These are phyloP conservation scores for Podila epigama DNA, from an alignment of 192 early-diverging fungal species.

Conservation along the genomic window DNA sequence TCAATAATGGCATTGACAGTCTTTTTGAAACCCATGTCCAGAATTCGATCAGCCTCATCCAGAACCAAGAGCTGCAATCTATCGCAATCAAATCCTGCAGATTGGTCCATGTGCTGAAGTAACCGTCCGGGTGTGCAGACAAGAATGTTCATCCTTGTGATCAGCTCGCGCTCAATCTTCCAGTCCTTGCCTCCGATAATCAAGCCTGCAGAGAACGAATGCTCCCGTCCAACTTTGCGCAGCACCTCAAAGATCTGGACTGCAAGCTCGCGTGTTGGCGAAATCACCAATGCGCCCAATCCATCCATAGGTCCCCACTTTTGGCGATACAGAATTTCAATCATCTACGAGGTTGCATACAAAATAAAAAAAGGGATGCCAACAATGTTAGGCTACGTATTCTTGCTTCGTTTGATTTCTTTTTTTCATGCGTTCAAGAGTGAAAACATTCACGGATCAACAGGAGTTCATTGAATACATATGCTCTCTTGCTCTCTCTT, in stretches of 20 bases:
- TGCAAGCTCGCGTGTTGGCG: slow-evolving; percentile 85
- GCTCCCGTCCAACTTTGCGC: slow-evolving; percentile 72
- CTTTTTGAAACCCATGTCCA: slow-evolving; percentile 89
- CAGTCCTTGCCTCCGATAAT: slow-evolving; percentile 96
- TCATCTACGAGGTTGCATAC: too few relatives aligned
- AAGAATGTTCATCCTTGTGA: slow-evolving; percentile 83
- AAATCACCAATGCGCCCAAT: slow-evolving; percentile 81
- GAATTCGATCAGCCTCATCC: slow-evolving; percentile 87
- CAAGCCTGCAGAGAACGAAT: slow-evolving; percentile 90
- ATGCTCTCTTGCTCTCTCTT: too few relatives aligned
- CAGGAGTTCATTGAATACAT: too few relatives aligned
- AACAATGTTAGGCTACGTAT: neutral
- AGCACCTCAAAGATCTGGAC: slow-evolving; percentile 95
- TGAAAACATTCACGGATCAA: too few relatives aligned
- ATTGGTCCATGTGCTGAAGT: slow-evolving; percentile 91
- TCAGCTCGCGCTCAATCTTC: slow-evolving; percentile 74
- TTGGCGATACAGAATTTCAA: slow-evolving; percentile 83
- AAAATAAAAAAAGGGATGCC: neutral
- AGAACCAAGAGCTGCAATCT: slow-evolving; percentile 76
- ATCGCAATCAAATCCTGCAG: slow-evolving; percentile 89
- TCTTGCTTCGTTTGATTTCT: too few relatives aligned
- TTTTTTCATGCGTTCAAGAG: too few relatives aligned
- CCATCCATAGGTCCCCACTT: slow-evolving; percentile 88
- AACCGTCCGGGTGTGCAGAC: slow-evolving; percentile 84
- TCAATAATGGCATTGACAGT: slow-evolving; percentile 84